Conservation (phyloP, 768 basidiomycete genomes). For the Suillus placidus region DNA sequence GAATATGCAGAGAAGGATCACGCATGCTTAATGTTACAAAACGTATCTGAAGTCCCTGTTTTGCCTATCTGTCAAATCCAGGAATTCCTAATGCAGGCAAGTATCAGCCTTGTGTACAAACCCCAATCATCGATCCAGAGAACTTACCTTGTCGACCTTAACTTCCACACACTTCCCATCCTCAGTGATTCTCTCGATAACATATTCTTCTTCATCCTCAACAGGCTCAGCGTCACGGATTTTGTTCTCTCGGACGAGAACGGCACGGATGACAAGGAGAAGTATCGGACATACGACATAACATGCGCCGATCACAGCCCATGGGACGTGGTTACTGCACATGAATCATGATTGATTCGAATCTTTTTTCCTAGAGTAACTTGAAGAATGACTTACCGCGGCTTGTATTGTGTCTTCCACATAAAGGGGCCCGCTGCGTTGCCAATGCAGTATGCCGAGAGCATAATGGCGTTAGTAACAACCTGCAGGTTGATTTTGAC, state of each 20-base stretch:
- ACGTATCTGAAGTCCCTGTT: slow-evolving; percentile 78
- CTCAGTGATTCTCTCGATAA: slow-evolving; percentile 47
- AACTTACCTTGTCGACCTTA: slow-evolving; percentile 60
- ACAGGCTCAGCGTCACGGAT: slow-evolving; percentile 52
- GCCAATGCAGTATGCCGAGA: slow-evolving; percentile 61
- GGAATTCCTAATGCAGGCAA: slow-evolving; percentile 50
- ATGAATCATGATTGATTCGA: background rate
- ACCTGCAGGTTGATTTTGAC: slow-evolving; percentile 1
- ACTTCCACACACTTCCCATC: slow-evolving; percentile 55
- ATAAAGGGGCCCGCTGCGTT: slow-evolving; percentile 72
- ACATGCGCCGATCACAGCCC: slow-evolving; percentile 69
- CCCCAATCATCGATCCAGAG: no score
- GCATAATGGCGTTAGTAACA: slow-evolving; percentile 67
- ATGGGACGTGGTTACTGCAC: slow-evolving; percentile 63
- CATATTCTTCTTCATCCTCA: slow-evolving; percentile 61
- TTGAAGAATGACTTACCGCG: slow-evolving; percentile 41
- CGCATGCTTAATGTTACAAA: slow-evolving; percentile 37
- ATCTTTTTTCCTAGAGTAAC: background rate
- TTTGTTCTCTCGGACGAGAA: slow-evolving; percentile 39
- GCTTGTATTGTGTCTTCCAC: slow-evolving; percentile 67
- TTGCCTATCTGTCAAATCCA: slow-evolving; percentile 74
- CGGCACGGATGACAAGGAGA: slow-evolving; percentile 42
- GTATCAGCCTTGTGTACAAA: background rate
- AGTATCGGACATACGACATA: slow-evolving; percentile 50
- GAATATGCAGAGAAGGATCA: background rate